phyloP scores from a whole-genome alignment of 2,329 filamentous ascomycete genomes.

The Aureobasidium mangrovei region DNA sequence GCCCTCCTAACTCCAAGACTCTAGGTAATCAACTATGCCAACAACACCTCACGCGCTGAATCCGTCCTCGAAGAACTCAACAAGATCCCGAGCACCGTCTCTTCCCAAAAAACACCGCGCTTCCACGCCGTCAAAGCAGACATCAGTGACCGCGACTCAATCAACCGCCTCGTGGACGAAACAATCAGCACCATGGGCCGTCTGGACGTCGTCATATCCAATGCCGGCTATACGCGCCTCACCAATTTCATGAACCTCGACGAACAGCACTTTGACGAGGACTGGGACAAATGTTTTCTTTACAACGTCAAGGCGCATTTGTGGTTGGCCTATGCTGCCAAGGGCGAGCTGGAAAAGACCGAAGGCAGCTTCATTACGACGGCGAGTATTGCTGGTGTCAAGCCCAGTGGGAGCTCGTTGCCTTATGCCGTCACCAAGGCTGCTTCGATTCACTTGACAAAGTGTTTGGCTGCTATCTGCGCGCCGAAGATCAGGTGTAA shows the following conservation, averaged over 20 bases:
- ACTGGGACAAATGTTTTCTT: constrained; percentile 52
- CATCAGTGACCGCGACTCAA: constrained; percentile 34
- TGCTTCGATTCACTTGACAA: constrained; percentile 45
- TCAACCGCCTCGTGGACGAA: constrained; percentile 36
- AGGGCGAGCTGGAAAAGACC: constrained; percentile 45
- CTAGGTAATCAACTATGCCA: constrained; percentile 33
- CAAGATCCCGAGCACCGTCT: constrained; percentile 20
- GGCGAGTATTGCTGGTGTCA: constrained; percentile 55
- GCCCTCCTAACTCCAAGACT: neutral
- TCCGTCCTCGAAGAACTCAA: constrained; percentile 35
- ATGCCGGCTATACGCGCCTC: constrained; percentile 32
- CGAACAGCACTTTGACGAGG: constrained; percentile 47
- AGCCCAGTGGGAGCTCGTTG: constrained; percentile 52
- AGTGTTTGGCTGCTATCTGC: constrained; percentile 45
- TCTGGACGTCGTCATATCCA: constrained; percentile 39
- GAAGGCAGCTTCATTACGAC: constrained; percentile 57
- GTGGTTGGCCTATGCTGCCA: constrained; percentile 50
- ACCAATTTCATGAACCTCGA: constrained; percentile 40
- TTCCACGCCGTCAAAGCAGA: constrained; percentile 40
- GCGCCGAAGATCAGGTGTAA: constrained; percentile 52
- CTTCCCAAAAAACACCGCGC: constrained; percentile 24
- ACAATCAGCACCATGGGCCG: constrained; percentile 38
- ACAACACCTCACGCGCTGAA: constrained; percentile 35
- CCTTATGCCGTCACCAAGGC: constrained; percentile 32
- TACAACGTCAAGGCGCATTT: constrained; percentile 57